These are phyloP conservation scores for Ceratocystis alfenasii DNA, from an alignment of 2,329 filamentous ascomycete genomes.

Conservation along the genomic window DNA sequence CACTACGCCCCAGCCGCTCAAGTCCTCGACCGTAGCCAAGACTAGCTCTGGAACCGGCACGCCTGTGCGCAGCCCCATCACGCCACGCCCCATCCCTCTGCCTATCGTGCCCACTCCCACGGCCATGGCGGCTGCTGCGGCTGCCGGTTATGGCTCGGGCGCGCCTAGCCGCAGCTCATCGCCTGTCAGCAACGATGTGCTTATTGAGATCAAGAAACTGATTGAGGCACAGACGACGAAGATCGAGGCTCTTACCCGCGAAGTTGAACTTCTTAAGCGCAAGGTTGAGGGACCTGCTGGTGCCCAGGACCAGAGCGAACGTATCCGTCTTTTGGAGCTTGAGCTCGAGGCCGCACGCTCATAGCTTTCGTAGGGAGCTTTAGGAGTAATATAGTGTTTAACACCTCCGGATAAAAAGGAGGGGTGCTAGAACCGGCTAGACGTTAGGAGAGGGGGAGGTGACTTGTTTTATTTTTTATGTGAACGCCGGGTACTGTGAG, in stretches of 20 bases:
- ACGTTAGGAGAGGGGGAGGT: not conserved
- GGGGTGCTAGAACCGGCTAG: not conserved
- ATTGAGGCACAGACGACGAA: constrained; percentile 67
- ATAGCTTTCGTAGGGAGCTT: constrained; percentile 27
- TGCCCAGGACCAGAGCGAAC: constrained; percentile 52
- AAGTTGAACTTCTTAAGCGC: constrained; percentile 72
- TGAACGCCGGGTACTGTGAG: not conserved
- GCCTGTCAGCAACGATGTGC: constrained; percentile 45
- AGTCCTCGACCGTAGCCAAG: constrained; percentile 22
- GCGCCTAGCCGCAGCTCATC: constrained; percentile 19
- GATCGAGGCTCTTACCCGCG: constrained; percentile 55
- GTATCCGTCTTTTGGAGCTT: constrained; percentile 55
- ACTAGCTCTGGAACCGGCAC: constrained; percentile 24
- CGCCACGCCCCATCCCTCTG: constrained; percentile 27
- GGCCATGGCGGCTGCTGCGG: constrained; percentile 26
- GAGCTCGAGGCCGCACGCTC: constrained; percentile 54
- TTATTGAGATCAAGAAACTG: constrained; percentile 68
- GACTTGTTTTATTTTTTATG: not conserved
- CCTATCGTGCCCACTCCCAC: constrained; percentile 27
- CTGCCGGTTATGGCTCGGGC: constrained; percentile 22
- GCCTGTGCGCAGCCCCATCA: constrained; percentile 28
- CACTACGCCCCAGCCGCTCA: constrained; percentile 21
- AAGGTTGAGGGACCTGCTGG: constrained; percentile 44
- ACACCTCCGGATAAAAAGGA: constrained; percentile 4
- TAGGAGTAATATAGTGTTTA: not conserved